Conservation (phyloP, 345 rosid species). For the Garcia nutans region DNA sequence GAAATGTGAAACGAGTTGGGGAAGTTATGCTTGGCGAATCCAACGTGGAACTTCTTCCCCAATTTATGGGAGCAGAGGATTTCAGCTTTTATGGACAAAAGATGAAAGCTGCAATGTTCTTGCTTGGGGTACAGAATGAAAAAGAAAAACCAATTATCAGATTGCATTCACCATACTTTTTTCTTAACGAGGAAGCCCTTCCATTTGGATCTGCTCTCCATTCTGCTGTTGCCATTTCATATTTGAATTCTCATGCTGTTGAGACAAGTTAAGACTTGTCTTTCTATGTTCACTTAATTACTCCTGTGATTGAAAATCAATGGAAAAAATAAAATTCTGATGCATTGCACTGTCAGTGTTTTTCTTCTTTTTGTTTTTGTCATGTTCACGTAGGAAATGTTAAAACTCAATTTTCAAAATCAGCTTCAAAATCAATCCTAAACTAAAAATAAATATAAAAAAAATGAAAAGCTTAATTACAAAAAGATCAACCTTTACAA, state of each 20-base stretch:
- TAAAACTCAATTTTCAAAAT: no score
- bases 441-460: no score
- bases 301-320: no score
- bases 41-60: conserved; percentile 33
- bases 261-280: not conserved
- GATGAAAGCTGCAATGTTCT: conserved; percentile 45
- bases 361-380: no score
- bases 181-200: conserved; percentile 50
- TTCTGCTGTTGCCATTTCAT: conserved; percentile 55
- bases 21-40: conserved; percentile 42
- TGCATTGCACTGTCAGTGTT: not conserved
- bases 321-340: no score
- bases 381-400: no score
- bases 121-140: conserved; percentile 36
- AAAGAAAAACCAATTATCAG: not conserved
- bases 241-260: conserved; percentile 29
- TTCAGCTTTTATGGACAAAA: conserved; percentile 54
- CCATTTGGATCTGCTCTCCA: conserved; percentile 59
- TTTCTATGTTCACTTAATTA: not conserved
- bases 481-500: no score
- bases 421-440: no score
- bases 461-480: no score
- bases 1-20: conserved; percentile 44
- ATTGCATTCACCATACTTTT: conserved; percentile 44
- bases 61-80: conserved; percentile 59